Percentiles rank a stretch among this genome's conserved stretches.
These are phyloP conservation scores for Vachellia collinsii DNA, from an alignment of 306 rosid genomes.

Conservation along the genomic window DNA sequence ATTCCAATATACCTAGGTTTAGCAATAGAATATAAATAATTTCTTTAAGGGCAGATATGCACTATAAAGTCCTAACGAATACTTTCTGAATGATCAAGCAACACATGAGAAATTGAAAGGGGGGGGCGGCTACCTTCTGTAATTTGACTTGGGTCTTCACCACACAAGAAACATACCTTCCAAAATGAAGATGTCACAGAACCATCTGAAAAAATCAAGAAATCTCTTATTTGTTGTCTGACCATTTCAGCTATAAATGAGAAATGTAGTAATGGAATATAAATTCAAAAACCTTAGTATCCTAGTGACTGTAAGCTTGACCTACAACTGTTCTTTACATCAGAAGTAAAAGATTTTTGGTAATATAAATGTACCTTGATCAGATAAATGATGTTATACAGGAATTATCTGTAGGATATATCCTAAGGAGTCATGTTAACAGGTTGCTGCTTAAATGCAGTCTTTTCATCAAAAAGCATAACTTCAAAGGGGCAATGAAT, in stretches of 20 bases:
- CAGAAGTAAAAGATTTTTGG: constrained; percentile 16
- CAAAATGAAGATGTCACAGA: constrained; percentile 54
- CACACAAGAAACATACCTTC: constrained; percentile 85
- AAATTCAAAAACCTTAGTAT: background rate
- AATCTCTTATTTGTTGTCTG: constrained; percentile 31
- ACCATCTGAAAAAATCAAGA: constrained; percentile 50
- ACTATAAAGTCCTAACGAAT: background rate
- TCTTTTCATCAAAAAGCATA: constrained; percentile 2
- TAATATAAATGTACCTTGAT: background rate
- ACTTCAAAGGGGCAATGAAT: background rate
- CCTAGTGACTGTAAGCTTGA: background rate
- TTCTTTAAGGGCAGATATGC: background rate
- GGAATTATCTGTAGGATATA: constrained; percentile 10
- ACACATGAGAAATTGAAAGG: constrained; percentile 31
- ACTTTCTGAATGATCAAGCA: constrained; percentile 11
- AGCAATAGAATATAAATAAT: background rate
- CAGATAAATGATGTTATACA: constrained; percentile 20
- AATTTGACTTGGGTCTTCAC: constrained; percentile 68
- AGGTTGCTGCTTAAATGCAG: background rate
- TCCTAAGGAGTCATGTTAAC: constrained; percentile 16
- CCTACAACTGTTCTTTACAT: background rate
- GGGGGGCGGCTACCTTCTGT: constrained; percentile 62
- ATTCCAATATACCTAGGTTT: too few species aligned
- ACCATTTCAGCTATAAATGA: constrained; percentile 19
- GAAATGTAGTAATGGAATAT: background rate